Conservation (phyloP, 2,329 filamentous ascomycete genomes). For the Xylariaceae sp. region DNA sequence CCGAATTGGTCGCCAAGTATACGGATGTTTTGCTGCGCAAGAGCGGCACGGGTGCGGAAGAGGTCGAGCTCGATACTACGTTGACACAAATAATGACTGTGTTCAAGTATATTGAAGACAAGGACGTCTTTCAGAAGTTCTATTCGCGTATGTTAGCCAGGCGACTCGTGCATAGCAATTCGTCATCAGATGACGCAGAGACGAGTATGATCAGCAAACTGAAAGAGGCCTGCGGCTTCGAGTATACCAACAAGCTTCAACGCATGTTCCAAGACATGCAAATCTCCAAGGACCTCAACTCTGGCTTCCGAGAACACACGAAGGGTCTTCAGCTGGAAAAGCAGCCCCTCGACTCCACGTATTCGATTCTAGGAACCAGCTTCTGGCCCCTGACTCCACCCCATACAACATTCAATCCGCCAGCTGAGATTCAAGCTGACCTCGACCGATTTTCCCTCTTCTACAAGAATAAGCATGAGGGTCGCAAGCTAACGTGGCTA, state of each 20-base stretch:
- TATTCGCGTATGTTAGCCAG: constrained; percentile 96
- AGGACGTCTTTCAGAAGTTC: constrained; percentile 99
- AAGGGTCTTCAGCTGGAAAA: constrained; percentile 62
- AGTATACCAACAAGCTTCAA: constrained; percentile 98
- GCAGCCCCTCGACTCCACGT: constrained; percentile 74
- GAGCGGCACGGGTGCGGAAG: constrained; percentile 86
- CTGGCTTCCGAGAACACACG: constrained; percentile 74
- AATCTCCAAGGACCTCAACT: constrained; percentile 95
- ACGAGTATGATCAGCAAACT: constrained; percentile 99
- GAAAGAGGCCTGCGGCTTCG: constrained; percentile 96
- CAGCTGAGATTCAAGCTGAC: constrained; percentile 75
- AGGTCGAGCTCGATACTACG: constrained; percentile 85
- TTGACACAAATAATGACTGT: constrained; percentile 96
- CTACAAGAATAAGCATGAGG: constrained; percentile 95
- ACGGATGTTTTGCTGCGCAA: constrained; percentile 89
- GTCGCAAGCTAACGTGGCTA: constrained; percentile 93
- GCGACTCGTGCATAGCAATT: constrained; percentile 89
- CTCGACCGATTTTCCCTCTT: constrained; percentile 86
- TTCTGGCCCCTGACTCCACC: constrained; percentile 94
- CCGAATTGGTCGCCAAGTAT: constrained; percentile 92
- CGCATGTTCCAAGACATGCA: constrained; percentile 99
- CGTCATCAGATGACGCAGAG: constrained; percentile 93
- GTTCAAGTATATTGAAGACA: constrained; percentile 99
- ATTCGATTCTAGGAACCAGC: constrained; percentile 89
- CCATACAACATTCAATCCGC: constrained; percentile 82